phyloP scores from a whole-genome alignment of 352 stramenopile species.

The Blastocystis sp. region DNA sequence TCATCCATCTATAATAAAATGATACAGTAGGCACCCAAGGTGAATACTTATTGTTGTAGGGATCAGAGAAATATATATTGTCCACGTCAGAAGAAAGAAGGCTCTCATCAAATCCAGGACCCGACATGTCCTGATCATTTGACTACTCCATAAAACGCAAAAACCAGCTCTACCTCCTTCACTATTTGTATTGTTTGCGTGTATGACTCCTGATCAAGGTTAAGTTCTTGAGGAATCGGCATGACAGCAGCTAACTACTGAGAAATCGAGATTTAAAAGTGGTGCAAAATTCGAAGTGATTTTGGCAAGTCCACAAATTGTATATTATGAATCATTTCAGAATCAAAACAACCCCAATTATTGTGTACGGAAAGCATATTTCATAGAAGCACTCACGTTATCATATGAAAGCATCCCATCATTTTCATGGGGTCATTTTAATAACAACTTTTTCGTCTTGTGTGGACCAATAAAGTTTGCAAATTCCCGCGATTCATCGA shows the following conservation, averaged over 20 bases:
- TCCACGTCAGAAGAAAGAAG: neutral
- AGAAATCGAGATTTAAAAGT: neutral
- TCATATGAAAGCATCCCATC: too few relatives aligned
- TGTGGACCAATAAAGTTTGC: neutral
- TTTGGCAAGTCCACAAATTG: neutral
- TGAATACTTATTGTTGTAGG: slow-evolving; percentile 50
- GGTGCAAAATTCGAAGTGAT: neutral
- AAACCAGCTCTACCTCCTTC: neutral
- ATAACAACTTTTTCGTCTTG: too few relatives aligned
- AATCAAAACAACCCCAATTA: too few relatives aligned
- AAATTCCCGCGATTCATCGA: neutral
- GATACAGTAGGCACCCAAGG: slow-evolving; percentile 19
- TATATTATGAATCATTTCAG: neutral
- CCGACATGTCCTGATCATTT: slow-evolving; percentile 44
- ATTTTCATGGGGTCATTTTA: too few relatives aligned
- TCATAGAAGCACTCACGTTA: too few relatives aligned
- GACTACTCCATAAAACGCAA: neutral
- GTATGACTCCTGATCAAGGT: slow-evolving; percentile 41
- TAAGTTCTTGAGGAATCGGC: slow-evolving; percentile 32
- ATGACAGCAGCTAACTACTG: neutral
- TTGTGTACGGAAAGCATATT: too few relatives aligned
- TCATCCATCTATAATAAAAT: neutral
- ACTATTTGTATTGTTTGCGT: neutral
- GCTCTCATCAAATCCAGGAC: slow-evolving; percentile 21
- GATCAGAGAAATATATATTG: slow-evolving; percentile 31